Conservation (phyloP, 768 basidiomycete species). For the Suillus paluster region DNA sequence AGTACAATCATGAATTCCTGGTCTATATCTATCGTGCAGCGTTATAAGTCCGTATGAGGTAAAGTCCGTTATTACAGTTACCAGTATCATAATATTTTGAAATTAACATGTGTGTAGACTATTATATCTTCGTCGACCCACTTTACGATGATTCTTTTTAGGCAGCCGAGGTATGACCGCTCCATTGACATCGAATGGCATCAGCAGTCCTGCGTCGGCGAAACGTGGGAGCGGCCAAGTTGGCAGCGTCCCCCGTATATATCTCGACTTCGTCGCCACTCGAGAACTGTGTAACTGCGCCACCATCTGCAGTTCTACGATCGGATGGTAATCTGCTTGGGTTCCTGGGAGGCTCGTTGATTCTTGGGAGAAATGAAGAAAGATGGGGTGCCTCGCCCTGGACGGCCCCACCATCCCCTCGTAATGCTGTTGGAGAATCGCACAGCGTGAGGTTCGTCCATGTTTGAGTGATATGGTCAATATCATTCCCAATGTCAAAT, state of each 20-base stretch:
- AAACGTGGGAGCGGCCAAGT: background rate
- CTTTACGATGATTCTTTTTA: no score
- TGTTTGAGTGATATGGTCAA: background rate
- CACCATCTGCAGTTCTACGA: background rate
- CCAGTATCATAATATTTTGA: background rate
- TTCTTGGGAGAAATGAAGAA: background rate
- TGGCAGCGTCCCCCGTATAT: background rate
- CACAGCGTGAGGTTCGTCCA: conserved; percentile 4
- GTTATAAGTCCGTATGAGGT: background rate
- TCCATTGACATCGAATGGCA: background rate
- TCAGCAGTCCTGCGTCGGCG: background rate
- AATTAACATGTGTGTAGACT: no score
- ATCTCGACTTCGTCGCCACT: background rate
- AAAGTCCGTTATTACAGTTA: background rate
- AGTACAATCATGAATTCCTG: background rate
- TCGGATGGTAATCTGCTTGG: background rate
- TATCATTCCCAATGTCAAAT: background rate
- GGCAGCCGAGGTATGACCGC: background rate
- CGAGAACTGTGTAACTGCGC: background rate
- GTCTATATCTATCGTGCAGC: background rate
- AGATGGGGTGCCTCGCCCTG: background rate
- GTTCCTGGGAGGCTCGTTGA: background rate
- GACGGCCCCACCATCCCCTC: background rate
- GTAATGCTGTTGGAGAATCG: conserved; percentile 1
- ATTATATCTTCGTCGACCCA: background rate